Conservation (phyloP, 164 flowering plant genomes). For the Annona cherimola region DNA sequence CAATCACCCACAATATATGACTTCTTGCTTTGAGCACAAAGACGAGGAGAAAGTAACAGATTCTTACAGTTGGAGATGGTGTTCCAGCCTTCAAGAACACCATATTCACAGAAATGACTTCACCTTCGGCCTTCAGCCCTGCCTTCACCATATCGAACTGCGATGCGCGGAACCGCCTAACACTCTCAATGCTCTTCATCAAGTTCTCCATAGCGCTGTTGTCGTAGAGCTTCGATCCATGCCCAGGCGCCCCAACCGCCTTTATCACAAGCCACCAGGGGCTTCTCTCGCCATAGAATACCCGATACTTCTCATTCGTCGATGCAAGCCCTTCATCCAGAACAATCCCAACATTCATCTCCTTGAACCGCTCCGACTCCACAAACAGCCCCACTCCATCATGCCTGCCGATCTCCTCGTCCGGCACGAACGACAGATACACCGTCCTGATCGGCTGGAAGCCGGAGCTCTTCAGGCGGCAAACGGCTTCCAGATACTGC, state of each 20-base stretch:
- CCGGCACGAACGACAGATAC: conserved; percentile 78
- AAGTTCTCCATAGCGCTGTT: conserved; percentile 94
- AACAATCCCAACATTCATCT: conserved; percentile 76
- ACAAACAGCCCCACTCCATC: conserved; percentile 74
- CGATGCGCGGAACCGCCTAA: conserved; percentile 70
- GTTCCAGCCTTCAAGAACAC: conserved; percentile 89
- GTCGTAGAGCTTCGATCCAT: no score
- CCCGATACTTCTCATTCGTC: conserved; percentile 47
- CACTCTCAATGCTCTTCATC: conserved; percentile 76
- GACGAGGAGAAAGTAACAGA: no score
- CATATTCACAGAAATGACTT: conserved; percentile 84
- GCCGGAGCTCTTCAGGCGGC: conserved; percentile 51
- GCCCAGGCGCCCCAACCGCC: no score
- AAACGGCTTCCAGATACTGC: conserved; percentile 91
- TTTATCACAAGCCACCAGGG: no score
- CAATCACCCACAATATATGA: no score
- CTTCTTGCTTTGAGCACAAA: no score
- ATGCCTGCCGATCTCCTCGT: conserved; percentile 93
- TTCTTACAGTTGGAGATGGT: conserved; percentile 82
- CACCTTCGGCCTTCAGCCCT: conserved; percentile 81
- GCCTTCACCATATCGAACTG: conserved; percentile 95
- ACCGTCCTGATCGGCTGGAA: conserved; percentile 61
- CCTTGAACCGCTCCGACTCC: conserved; percentile 44
- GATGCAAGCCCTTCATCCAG: conserved; percentile 96
- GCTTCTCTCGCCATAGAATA: no score